Percentiles rank a stretch among this genome's conserved stretches.
These are phyloP conservation scores for Quercus mongolica DNA, from an alignment of 306 rosid species.

Conservation along the genomic window DNA sequence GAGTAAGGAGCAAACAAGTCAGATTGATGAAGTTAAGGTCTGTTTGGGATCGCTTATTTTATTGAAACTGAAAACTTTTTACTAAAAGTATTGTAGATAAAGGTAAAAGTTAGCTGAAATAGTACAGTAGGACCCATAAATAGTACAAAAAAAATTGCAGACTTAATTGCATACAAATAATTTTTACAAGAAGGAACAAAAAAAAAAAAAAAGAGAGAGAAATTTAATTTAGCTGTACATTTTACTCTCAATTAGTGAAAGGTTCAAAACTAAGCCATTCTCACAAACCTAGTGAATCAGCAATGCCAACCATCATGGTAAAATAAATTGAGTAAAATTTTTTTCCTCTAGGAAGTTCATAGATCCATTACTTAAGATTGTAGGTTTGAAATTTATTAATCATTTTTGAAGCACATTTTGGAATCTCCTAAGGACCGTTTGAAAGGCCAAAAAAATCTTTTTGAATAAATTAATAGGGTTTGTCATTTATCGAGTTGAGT, in stretches of 20 bases:
- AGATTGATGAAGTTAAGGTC: too few species aligned
- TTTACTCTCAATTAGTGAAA: not conserved
- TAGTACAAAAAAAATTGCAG: too few species aligned
- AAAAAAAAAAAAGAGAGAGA: not conserved
- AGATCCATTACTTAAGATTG: not conserved
- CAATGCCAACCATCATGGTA: not conserved
- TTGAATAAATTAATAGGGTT: not conserved
- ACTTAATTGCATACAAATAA: too few species aligned
- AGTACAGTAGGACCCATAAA: accelerated
- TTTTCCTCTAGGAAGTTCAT: not conserved
- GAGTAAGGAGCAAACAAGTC: too few species aligned
- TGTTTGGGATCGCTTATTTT: too few species aligned
- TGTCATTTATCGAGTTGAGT: not conserved
- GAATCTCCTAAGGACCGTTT: not conserved
- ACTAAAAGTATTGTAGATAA: too few species aligned
- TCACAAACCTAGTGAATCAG: not conserved
- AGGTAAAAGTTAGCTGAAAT: too few species aligned
- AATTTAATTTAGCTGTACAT: not conserved
- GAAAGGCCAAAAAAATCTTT: not conserved
- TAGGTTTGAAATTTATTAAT: not conserved
- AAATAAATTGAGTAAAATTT: not conserved
- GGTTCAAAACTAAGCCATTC: not conserved
- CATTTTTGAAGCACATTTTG: not conserved
- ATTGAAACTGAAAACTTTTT: too few species aligned
- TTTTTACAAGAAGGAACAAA: not conserved